Conservation (phyloP, 495 filamentous ascomycete species). For the Amphirosellinia nigrospora region DNA sequence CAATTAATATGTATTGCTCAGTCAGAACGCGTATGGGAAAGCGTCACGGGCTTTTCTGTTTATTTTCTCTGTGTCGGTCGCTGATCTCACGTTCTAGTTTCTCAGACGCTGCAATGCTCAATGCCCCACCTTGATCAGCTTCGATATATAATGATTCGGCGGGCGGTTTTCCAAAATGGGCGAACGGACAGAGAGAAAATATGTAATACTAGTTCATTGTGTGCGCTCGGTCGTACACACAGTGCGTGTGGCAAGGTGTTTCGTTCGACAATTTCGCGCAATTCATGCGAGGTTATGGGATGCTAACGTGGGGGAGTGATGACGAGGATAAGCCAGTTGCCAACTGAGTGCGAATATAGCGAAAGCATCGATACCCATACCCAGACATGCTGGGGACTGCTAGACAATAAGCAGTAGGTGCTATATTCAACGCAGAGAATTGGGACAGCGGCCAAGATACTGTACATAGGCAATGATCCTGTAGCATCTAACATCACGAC, state of each 20-base stretch:
- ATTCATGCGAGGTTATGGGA: not conserved
- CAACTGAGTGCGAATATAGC: conserved; percentile 3
- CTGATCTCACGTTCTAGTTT: conserved; percentile 1
- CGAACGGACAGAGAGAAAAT: conserved; percentile 10
- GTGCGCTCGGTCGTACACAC: not conserved
- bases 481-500: not conserved
- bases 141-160: conserved; percentile 24
- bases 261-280: not conserved
- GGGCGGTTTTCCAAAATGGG: conserved; percentile 12
- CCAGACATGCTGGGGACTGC: not conserved
- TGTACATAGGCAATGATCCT: conserved; percentile 12
- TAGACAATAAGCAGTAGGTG: not conserved
- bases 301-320: conserved; percentile 1
- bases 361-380: not conserved
- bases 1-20: conserved; percentile 64
- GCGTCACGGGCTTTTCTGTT: not conserved
- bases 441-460: not conserved
- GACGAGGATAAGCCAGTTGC: not conserved
- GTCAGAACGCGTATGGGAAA: not conserved
- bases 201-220: conserved; percentile 25
- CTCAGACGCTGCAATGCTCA: not conserved
- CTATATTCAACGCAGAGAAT: conserved; percentile 5
- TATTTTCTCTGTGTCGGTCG: not conserved
- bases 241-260: conserved; percentile 5
- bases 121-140: conserved; percentile 11